These are phyloP conservation scores for Gloeopeniophorella convolvens DNA, from an alignment of 768 basidiomycete species.

Conservation along the genomic window DNA sequence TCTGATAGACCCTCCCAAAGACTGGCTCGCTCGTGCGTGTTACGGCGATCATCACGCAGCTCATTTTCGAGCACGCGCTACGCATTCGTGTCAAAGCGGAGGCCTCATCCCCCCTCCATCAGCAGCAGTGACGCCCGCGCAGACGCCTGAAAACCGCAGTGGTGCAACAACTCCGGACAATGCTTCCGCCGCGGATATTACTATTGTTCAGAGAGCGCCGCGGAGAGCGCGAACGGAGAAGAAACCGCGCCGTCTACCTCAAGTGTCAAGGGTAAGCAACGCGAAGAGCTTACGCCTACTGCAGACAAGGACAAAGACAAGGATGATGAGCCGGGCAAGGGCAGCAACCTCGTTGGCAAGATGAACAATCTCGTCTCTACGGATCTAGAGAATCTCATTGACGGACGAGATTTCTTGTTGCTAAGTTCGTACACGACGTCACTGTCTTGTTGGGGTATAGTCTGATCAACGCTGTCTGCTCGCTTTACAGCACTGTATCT, in stretches of 20 bases:
- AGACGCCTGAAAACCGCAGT: slow-evolving; percentile 22
- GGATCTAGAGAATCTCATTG: slow-evolving; percentile 37
- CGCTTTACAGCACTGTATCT: slow-evolving; percentile 30
- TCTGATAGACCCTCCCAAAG: not conserved
- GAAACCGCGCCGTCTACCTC: slow-evolving; percentile 15
- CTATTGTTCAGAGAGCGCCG: slow-evolving; percentile 1
- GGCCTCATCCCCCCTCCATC: slow-evolving; percentile 15
- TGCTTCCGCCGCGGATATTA: slow-evolving; percentile 20
- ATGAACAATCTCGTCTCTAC: slow-evolving; percentile 74
- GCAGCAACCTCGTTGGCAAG: slow-evolving; percentile 56
- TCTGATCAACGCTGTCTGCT: not conserved
- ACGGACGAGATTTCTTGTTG: slow-evolving; percentile 25
- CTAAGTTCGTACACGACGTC: slow-evolving; percentile 1
- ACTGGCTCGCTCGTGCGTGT: slow-evolving; percentile 34
- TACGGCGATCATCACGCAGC: slow-evolving; percentile 44
- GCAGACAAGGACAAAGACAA: slow-evolving; percentile 2
- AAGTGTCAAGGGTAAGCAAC: slow-evolving; percentile 20
- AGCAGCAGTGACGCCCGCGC: slow-evolving; percentile 19
- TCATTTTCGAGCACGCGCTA: slow-evolving; percentile 51
- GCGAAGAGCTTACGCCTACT: not conserved
- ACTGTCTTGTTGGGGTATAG: not conserved
- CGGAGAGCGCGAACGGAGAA: slow-evolving; percentile 18
- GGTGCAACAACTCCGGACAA: slow-evolving; percentile 22
- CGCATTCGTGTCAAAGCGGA: slow-evolving; percentile 46
- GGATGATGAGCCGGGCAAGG: slow-evolving; percentile 2